Conservation (phyloP, 2,329 filamentous ascomycete genomes). For the Colletotrichum navitas region DNA sequence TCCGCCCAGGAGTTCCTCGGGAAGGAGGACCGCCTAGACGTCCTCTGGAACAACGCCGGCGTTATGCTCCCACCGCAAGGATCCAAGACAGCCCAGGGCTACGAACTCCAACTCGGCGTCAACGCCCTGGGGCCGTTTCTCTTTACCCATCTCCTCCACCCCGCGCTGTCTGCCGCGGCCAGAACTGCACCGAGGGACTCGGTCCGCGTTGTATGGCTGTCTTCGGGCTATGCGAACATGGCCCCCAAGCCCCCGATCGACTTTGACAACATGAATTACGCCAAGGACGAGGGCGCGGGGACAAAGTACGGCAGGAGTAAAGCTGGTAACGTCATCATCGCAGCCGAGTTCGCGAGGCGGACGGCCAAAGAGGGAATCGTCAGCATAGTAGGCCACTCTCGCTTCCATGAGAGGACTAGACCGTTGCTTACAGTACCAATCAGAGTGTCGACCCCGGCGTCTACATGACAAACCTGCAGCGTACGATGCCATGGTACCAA, state of each 20-base stretch:
- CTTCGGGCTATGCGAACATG: slow-evolving; percentile 44
- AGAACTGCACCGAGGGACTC: slow-evolving; percentile 42
- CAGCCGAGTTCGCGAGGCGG: slow-evolving; percentile 47
- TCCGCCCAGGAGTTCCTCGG: slow-evolving; percentile 45
- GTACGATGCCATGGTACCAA: slow-evolving; percentile 13
- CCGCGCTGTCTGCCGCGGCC: slow-evolving; percentile 45
- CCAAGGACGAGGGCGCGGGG: slow-evolving; percentile 42
- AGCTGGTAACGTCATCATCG: slow-evolving; percentile 48
- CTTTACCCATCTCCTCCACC: slow-evolving; percentile 48
- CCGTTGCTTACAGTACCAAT: not conserved
- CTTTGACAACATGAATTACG: slow-evolving; percentile 49
- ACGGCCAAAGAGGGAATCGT: not conserved
- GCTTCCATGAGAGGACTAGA: not conserved
- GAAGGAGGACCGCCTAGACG: slow-evolving; percentile 50
- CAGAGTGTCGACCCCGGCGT: slow-evolving; percentile 32
- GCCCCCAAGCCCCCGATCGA: slow-evolving; percentile 46
- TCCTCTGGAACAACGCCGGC: slow-evolving; percentile 57
- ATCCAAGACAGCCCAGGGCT: slow-evolving; percentile 51
- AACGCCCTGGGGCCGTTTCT: slow-evolving; percentile 49
- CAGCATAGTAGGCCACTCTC: slow-evolving; percentile 4
- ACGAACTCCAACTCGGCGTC: slow-evolving; percentile 50
- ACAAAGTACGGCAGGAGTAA: slow-evolving; percentile 50
- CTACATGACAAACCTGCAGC: slow-evolving; percentile 36
- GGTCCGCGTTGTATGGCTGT: slow-evolving; percentile 50
- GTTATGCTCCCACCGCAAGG: slow-evolving; percentile 54